Conservation (phyloP, 208 protist genomes). For the Paratrypanosoma confusum region DNA sequence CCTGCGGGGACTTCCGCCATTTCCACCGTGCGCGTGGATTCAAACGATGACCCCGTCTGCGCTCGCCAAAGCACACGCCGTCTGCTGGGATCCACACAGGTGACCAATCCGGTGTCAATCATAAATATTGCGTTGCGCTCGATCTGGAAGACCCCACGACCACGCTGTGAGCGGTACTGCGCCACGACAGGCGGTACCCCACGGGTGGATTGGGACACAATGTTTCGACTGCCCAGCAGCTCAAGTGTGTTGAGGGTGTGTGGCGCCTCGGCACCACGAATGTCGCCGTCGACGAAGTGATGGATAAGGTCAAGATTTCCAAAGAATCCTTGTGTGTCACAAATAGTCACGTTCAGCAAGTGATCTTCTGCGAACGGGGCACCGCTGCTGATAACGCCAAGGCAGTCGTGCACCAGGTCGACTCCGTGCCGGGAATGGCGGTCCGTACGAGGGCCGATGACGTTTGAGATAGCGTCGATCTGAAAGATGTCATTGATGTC, state of each 20-base stretch:
- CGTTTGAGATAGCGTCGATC: constrained; percentile 53
- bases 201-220: constrained; percentile 33
- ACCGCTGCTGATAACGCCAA: constrained; percentile 50
- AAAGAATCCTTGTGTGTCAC: constrained; percentile 71
- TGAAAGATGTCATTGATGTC: constrained; percentile 83
- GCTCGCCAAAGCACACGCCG: constrained; percentile 70
- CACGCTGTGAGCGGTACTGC: constrained; percentile 48
- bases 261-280: constrained; percentile 29
- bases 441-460: constrained; percentile 37
- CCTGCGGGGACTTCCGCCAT: constrained; percentile 22
- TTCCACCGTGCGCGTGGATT: constrained; percentile 9
- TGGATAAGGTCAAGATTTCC: constrained; percentile 66
- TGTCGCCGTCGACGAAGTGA: constrained; percentile 65
- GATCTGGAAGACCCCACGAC: constrained; percentile 41
- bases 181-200: constrained; percentile 62
- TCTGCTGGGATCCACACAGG: constrained; percentile 62
- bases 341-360: constrained; percentile 65
- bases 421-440: constrained; percentile 33
- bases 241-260: constrained; percentile 46
- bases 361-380: constrained; percentile 29
- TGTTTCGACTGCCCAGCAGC: constrained; percentile 73
- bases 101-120: constrained; percentile 75
- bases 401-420: constrained; percentile 55
- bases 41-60: constrained; percentile 53
- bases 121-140: constrained; percentile 76